These are phyloP conservation scores for Colletotrichum acutatum DNA, from an alignment of 2,329 filamentous ascomycete genomes.

Conservation along the genomic window DNA sequence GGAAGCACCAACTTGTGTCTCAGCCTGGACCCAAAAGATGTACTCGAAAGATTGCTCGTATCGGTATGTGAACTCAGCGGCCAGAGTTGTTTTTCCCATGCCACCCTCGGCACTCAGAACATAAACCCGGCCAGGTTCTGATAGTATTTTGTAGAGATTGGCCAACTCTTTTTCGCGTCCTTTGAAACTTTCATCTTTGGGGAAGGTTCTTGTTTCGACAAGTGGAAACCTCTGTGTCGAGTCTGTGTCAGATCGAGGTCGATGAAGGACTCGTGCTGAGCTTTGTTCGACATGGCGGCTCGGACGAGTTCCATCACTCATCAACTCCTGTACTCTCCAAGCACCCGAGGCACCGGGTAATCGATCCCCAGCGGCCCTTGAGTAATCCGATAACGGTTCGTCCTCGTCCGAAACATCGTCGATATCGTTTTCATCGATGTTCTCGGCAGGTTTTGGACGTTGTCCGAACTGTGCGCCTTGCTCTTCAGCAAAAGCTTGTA, in stretches of 20 bases:
- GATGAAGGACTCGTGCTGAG: background rate
- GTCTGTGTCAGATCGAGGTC: background rate
- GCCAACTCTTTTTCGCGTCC: slow-evolving; percentile 35
- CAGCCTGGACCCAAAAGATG: slow-evolving; percentile 42
- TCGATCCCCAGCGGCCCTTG: background rate
- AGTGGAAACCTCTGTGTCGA: background rate
- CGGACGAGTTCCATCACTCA: background rate
- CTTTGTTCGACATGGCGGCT: background rate
- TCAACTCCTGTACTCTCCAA: slow-evolving; percentile 12
- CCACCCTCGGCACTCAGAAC: slow-evolving; percentile 35
- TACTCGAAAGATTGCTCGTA: slow-evolving; percentile 39
- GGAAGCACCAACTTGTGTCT: slow-evolving; percentile 35
- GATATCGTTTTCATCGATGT: slow-evolving; percentile 4
- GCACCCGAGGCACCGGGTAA: background rate
- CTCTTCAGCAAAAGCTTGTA: slow-evolving; percentile 10
- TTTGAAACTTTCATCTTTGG: slow-evolving; percentile 34
- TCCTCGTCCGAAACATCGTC: slow-evolving; percentile 13
- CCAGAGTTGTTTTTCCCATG: slow-evolving; percentile 40
- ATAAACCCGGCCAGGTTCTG: slow-evolving; percentile 33
- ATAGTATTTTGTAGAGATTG: slow-evolving; percentile 35
- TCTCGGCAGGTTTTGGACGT: background rate
- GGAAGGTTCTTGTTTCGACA: slow-evolving; percentile 18
- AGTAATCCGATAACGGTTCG: background rate
- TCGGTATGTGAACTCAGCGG: slow-evolving; percentile 39
- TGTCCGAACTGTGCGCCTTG: background rate